phyloP scores from a whole-genome alignment of 495 filamentous ascomycete genomes.

The Oidiodendron maius region DNA sequence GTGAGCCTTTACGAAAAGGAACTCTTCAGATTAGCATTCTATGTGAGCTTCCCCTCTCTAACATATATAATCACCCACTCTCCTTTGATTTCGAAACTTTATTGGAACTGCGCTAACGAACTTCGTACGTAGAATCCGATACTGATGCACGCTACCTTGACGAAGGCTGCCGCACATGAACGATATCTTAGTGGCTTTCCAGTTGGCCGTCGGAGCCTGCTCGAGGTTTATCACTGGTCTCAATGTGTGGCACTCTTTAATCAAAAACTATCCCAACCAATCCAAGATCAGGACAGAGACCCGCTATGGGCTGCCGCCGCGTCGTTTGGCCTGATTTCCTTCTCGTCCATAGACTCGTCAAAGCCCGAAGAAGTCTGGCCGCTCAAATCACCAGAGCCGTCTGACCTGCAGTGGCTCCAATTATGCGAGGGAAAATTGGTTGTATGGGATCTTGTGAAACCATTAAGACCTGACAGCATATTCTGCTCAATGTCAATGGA shows the following conservation, averaged over 20 bases:
- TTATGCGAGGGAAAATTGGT: slow-evolving; percentile 31
- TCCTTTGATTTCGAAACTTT: too few relatives aligned
- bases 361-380: slow-evolving; percentile 33
- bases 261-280: slow-evolving; percentile 25
- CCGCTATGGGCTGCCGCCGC: slow-evolving; percentile 32
- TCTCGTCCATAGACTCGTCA: slow-evolving; percentile 28
- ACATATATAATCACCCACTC: too few relatives aligned
- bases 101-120: too few relatives aligned
- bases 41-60: too few relatives aligned
- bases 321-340: slow-evolving; percentile 27
- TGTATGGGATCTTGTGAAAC: slow-evolving; percentile 29
- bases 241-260: slow-evolving; percentile 32
- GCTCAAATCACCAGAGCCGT: slow-evolving; percentile 21
- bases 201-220: slow-evolving; percentile 10
- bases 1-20: too few relatives aligned
- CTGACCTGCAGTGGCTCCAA: slow-evolving; percentile 32
- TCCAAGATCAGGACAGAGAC: slow-evolving; percentile 25
- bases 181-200: slow-evolving; percentile 17
- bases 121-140: too few relatives aligned
- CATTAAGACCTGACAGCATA: slow-evolving; percentile 30
- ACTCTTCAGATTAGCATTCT: too few relatives aligned
- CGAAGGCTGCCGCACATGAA: slow-evolving; percentile 33
- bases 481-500: slow-evolving; percentile 21
- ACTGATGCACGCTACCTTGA: slow-evolving; percentile 32
- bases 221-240: slow-evolving; percentile 30